Evolutionary conservation across 2,329 filamentous ascomycete species (phyloP).

Genomic region (Myotisia sp.): DNA sequence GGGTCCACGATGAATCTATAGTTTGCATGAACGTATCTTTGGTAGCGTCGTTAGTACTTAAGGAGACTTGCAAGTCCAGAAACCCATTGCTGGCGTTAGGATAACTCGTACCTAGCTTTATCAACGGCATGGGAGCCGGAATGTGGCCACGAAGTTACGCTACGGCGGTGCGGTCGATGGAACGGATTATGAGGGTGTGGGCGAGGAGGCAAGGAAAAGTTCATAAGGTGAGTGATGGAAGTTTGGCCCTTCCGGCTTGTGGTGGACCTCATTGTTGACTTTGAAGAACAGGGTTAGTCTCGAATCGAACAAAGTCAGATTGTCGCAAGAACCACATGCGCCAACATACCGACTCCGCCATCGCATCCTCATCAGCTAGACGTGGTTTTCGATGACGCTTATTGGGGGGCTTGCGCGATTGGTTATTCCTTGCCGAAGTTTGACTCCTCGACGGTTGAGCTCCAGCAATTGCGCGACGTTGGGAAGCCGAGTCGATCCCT

Average conservation of each 20-base stretch:
- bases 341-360: constrained; percentile 61
- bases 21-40: constrained; percentile 79
- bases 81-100: not conserved
- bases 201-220: constrained; percentile 68
- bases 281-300: constrained; percentile 8
- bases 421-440: constrained; percentile 49
- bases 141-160: constrained; percentile 68
- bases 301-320: not conserved
- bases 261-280: constrained; percentile 49
- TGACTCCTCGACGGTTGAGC: constrained; percentile 25
- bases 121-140: constrained; percentile 83
- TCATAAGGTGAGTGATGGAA: constrained; percentile 91
- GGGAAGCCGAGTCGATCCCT: constrained; percentile 21
- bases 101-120: constrained; percentile 57
- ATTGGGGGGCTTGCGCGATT: constrained; percentile 67
- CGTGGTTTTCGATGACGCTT: constrained; percentile 63
- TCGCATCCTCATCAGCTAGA: constrained; percentile 67
- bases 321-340: not conserved
- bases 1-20: constrained; percentile 93
- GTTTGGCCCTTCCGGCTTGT: constrained; percentile 77
- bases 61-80: constrained; percentile 5
- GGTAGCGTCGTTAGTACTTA: not conserved
- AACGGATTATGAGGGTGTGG: constrained; percentile 42
- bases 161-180: constrained; percentile 49
- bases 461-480: constrained; percentile 29